phyloP scores from a whole-genome alignment of 2,329 filamentous ascomycete species.

The Diaporthe australafricana region DNA sequence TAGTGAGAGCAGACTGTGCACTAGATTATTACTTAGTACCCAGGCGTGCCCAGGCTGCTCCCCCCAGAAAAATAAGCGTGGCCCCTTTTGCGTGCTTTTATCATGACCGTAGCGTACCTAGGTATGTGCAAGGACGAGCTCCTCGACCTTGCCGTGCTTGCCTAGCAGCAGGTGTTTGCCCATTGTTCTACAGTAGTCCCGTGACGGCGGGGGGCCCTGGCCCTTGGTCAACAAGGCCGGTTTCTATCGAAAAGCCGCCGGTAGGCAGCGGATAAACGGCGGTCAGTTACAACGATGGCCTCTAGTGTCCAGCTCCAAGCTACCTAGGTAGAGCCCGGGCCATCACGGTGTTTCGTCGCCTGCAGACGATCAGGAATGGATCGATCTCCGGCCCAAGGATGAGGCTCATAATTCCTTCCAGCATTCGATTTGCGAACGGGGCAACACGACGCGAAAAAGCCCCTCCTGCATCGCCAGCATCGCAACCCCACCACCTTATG shows the following conservation, averaged over 20 bases:
- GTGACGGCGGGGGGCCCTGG: conserved; percentile 24
- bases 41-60: too few relatives aligned
- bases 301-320: conserved; percentile 18
- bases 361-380: conserved; percentile 4
- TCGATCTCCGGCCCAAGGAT: conserved; percentile 23
- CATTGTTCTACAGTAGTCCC: conserved; percentile 15
- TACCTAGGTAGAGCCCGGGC: conserved; percentile 25
- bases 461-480: conserved; percentile 35
- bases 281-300: conserved; percentile 35
- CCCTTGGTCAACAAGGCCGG: not conserved
- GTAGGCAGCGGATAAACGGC: conserved; percentile 34
- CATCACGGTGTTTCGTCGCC: conserved; percentile 19
- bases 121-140: not conserved
- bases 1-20: not conserved
- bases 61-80: too few relatives aligned
- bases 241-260: conserved; percentile 1
- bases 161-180: not conserved
- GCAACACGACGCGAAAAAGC: conserved; percentile 27
- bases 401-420: not conserved
- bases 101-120: too few relatives aligned
- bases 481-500: conserved; percentile 31
- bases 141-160: not conserved
- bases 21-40: too few relatives aligned
- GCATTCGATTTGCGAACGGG: conserved; percentile 13
- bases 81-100: conserved; percentile 19